Evolutionary conservation across 495 filamentous ascomycete genomes (phyloP).

Genomic region (Neurospora sp.): DNA sequence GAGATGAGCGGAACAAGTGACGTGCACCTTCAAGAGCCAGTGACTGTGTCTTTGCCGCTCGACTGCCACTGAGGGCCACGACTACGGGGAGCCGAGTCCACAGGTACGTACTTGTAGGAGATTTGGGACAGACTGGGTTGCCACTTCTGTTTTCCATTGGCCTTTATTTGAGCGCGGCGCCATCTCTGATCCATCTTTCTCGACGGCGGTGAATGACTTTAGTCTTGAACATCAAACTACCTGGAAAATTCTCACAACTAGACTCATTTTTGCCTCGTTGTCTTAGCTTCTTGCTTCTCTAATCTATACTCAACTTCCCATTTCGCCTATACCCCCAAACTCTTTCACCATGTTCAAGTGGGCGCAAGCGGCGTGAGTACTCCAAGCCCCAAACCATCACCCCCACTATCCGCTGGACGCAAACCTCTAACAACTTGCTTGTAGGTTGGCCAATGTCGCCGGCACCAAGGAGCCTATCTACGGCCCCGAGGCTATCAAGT

Average conservation of each 20-base stretch:
- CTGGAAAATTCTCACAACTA: slow-evolving; percentile 2
- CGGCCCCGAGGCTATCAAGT: slow-evolving; percentile 77
- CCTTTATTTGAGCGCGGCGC: slow-evolving; percentile 8
- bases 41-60: not conserved
- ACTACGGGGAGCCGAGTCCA: not conserved
- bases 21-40: not conserved
- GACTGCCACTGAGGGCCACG: not conserved
- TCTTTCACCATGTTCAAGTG: slow-evolving; percentile 38
- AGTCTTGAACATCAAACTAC: not conserved
- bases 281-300: not conserved
- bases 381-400: not conserved
- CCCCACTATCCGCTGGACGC: not conserved
- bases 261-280: slow-evolving; percentile 1
- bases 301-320: not conserved
- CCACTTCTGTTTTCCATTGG: not conserved
- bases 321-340: slow-evolving; percentile 4
- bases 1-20: not conserved
- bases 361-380: slow-evolving; percentile 36
- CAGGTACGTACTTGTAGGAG: not conserved
- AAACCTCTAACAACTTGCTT: slow-evolving; percentile 7
- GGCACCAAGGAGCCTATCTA: slow-evolving; percentile 96
- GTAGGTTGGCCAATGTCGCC: slow-evolving; percentile 78
- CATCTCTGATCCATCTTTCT: not conserved
- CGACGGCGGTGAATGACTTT: slow-evolving; percentile 17
- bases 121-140: not conserved